phyloP scores from a whole-genome alignment of 768 basidiomycete species.

The Russula brevipes region DNA sequence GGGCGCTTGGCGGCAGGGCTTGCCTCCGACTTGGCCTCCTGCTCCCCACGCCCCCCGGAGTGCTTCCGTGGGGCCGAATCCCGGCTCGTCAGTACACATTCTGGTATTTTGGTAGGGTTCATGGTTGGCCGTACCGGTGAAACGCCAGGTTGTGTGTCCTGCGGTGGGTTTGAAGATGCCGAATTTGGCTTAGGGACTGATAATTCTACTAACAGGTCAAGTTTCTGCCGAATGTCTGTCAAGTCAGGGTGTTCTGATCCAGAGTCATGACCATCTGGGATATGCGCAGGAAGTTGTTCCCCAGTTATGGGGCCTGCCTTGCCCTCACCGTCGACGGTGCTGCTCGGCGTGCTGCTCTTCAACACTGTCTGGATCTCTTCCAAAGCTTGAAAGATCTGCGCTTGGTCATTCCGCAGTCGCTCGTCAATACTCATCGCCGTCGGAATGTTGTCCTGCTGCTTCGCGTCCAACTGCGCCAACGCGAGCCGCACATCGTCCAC shows the following conservation, averaged over 20 bases:
- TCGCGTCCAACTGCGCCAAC: conserved; percentile 2
- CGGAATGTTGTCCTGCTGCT: neutral
- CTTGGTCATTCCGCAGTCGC: neutral
- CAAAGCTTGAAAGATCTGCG: conserved; percentile 25
- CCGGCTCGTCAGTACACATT: neutral
- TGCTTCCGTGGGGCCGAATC: neutral
- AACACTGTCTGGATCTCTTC: conserved; percentile 41
- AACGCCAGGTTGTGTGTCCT: neutral
- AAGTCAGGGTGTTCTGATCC: conserved; percentile 24
- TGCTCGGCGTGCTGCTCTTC: conserved; percentile 36
- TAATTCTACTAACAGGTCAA: conserved; percentile 35
- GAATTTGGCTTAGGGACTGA: conserved; percentile 18
- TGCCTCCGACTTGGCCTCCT: neutral
- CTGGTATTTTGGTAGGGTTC: neutral
- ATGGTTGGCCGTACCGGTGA: conserved; percentile 1
- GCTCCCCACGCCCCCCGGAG: neutral
- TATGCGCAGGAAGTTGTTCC: conserved; percentile 26
- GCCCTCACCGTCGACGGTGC: conserved; percentile 27
- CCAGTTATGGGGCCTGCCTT: neutral
- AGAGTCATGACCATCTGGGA: conserved; percentile 19
- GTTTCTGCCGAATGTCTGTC: conserved; percentile 34
- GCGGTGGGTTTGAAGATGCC: neutral
- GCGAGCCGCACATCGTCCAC: conserved; percentile 13
- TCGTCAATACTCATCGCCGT: neutral
- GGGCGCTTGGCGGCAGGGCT: neutral